Evolutionary conservation across 345 rosid species (phyloP), one percentile per base, ranked within the genome.

Genomic region (Hypericum perforatum): DNA sequence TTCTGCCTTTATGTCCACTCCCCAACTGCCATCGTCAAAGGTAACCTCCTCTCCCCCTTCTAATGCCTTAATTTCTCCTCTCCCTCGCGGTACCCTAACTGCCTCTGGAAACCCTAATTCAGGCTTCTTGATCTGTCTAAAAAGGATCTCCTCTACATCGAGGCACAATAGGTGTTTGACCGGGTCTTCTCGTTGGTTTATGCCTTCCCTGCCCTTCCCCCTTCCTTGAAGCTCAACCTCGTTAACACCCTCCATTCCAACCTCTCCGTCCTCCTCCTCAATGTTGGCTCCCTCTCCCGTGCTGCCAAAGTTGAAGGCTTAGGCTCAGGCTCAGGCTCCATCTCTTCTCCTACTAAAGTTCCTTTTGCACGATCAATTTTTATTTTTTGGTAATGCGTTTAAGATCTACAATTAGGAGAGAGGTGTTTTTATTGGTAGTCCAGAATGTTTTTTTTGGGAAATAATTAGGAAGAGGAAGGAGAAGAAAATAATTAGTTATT

Each of bases 41-140:
- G 98, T 85, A 55, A 37, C 0, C 39, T 45, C 41, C 47, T 41
- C 43, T 8, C 41, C 13, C 44, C 9, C 1, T 5, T 47, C 45
- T 11, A n/a, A 12, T 41, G 32, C 49, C 49, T 12, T 5, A n/a
- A 5, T 6, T 1, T 45, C 49, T 12, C 1, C 16, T 45, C 49
- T 9, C 16, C 8, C 5, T 45, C 11, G 16, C 49, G 5, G 12
- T 12, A 45, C 12, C 49, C 16, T 45, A 45, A 15, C 16, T 16
- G 6, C 16, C 49, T 45, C 7, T 7, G 4, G 12, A 16, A 45
- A 45, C 49, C 48, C 49, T 45, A 45, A 9, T 42, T 53, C 78
- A 92, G 96, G 86, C 57, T 75, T 85, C 88, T 85, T 68, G 98
- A 92, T 63, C 73, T 92, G 11, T 92, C 96, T 7, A 90, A 85